These are phyloP conservation scores for Thermochaetoides dissita DNA, from an alignment of 2,329 filamentous ascomycete species.

Conservation along the genomic window DNA sequence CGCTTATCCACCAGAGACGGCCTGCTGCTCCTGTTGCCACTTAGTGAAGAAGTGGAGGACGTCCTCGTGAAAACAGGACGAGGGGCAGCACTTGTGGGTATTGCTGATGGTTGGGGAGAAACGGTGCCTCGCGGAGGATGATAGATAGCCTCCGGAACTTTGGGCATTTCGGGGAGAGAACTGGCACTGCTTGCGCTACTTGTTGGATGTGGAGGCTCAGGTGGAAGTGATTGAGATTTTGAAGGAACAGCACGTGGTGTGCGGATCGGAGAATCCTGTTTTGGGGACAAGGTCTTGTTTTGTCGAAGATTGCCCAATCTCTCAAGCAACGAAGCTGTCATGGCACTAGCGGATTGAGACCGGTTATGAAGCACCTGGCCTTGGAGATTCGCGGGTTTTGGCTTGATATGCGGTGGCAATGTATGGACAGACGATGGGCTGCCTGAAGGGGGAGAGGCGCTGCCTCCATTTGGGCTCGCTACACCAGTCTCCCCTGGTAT, in stretches of 20 bases:
- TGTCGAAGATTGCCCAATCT: constrained; percentile 45
- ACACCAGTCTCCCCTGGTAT: background rate
- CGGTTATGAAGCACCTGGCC: constrained; percentile 27
- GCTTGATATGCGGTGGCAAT: constrained; percentile 22
- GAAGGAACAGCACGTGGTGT: constrained; percentile 31
- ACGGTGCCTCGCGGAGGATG: constrained; percentile 58
- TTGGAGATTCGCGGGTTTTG: constrained; percentile 54
- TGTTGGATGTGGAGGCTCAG: constrained; percentile 34
- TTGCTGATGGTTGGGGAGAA: too few relatives aligned
- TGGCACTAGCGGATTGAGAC: constrained; percentile 13
- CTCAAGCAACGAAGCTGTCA: constrained; percentile 24
- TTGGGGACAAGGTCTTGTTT: constrained; percentile 19
- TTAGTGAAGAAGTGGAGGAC: constrained; percentile 33
- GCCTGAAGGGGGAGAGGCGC: too few relatives aligned
- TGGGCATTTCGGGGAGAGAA: constrained; percentile 46
- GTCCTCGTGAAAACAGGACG: constrained; percentile 49
- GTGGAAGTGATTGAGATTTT: constrained; percentile 5
- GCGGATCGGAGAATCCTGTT: constrained; percentile 36
- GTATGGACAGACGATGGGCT: background rate
- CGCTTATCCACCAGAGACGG: too few relatives aligned
- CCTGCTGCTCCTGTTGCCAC: background rate
- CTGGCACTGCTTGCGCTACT: constrained; percentile 35
- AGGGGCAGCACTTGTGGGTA: constrained; percentile 22
- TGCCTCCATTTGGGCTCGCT: too few relatives aligned
- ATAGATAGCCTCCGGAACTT: constrained; percentile 61